These are phyloP conservation scores for Xerocomus spinulosus DNA, from an alignment of 768 basidiomycete genomes.

Conservation along the genomic window DNA sequence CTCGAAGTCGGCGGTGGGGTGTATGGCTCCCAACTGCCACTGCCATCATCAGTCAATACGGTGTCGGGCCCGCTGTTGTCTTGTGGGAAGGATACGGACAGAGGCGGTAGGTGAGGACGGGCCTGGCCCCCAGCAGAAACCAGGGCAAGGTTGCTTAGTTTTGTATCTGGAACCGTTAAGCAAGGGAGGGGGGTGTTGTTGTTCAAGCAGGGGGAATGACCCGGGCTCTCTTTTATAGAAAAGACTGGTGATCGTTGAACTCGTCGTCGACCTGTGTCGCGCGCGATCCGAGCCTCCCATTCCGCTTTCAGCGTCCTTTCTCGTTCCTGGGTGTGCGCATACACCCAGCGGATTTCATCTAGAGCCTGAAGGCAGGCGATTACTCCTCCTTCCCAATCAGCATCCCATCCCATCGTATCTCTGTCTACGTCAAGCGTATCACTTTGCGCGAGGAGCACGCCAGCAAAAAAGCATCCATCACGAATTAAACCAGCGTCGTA, in stretches of 20 bases:
- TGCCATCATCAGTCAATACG: conserved; percentile 44
- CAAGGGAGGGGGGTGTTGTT: conserved; percentile 18
- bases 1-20: conserved; percentile 58
- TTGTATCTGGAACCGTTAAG: conserved; percentile 2
- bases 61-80: conserved; percentile 53
- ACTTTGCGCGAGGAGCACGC: conserved; percentile 62
- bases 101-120: conserved; percentile 46
- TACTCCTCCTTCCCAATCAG: conserved; percentile 32
- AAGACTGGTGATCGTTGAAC: conserved; percentile 19
- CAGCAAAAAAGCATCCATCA: conserved; percentile 89
- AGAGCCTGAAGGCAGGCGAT: conserved; percentile 66
- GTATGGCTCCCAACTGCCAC: conserved; percentile 56
- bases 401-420: conserved; percentile 21
- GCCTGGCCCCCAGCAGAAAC: conserved; percentile 34
- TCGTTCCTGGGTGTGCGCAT: conserved; percentile 68
- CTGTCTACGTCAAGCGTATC: conserved; percentile 33
- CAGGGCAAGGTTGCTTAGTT: conserved; percentile 26
- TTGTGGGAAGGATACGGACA: conserved; percentile 37
- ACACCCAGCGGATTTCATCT: conserved; percentile 79
- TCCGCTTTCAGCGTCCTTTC: conserved; percentile 53
- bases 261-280: conserved; percentile 30
- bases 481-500: conserved; percentile 85
- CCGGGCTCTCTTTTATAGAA: conserved; percentile 24
- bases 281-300: conserved; percentile 38
- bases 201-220: conserved; percentile 24